Evolutionary conservation across 345 rosid genomes (phyloP).

Genomic region (Laguncularia racemosa): DNA sequence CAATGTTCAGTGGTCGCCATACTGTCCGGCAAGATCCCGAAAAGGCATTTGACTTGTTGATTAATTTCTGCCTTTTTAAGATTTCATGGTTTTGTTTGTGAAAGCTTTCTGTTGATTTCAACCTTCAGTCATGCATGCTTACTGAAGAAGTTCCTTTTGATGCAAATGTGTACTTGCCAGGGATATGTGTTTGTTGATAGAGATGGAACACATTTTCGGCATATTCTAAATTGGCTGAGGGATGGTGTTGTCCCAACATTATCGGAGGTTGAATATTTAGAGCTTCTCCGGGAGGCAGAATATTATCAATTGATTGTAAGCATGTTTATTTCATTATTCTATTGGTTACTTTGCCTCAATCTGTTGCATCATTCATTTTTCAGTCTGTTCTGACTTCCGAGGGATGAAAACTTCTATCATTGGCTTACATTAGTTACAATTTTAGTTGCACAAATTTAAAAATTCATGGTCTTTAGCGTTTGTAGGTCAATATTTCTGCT

Average conservation of each 20-base stretch:
- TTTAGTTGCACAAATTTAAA: too few species aligned
- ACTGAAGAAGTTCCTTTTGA: not conserved
- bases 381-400: too few species aligned
- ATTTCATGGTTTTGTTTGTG: not conserved
- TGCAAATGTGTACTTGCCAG: constrained; percentile 30
- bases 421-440: too few species aligned
- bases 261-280: constrained; percentile 48
- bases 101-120: not conserved
- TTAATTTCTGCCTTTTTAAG: not conserved
- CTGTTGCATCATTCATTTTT: not conserved
- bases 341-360: not conserved
- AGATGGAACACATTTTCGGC: constrained; percentile 82
- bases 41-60: constrained; percentile 24
- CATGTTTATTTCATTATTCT: not conserved
- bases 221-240: constrained; percentile 86
- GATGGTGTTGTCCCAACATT: constrained; percentile 73
- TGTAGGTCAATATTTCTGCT: too few species aligned
- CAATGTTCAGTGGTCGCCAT: constrained; percentile 90
- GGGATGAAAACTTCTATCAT: too few species aligned
- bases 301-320: constrained; percentile 84
- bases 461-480: too few species aligned
- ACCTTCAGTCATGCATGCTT: not conserved
- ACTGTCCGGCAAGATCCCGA: constrained; percentile 46
- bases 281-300: constrained; percentile 80
- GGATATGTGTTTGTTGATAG: constrained; percentile 84